Evolutionary conservation across 2,329 filamentous ascomycete species (phyloP), one percentile per base, ranked within the genome.

Genomic region (Xylariaceae sp.): DNA sequence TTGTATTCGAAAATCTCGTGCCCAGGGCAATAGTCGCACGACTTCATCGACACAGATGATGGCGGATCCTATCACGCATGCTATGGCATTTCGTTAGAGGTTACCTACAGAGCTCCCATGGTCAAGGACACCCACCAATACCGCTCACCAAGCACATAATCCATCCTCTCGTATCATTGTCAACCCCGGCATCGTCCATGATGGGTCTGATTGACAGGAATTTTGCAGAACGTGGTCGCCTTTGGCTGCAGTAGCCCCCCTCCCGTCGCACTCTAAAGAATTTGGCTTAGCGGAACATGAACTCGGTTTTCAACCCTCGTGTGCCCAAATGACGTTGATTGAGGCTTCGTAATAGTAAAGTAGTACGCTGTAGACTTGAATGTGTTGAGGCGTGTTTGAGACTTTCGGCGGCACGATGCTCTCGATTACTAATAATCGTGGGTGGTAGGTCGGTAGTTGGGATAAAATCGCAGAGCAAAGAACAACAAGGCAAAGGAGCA

Each of bases 141-240:
- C 92, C 86, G 70, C 92, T 96, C 74, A 93, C 91, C 63, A 92
- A 80, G 68, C 82, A 87, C 89, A 98, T 91, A 66, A 98, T 88
- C 93, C 93, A 98, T 68, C 95, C 93, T 62, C 92, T 86, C 61
- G 88, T 88, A 77, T 98, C 93, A 77, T 93, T 95, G 71, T 86
- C 82, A 62, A 89, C 69, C 37, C 67, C 73, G 48, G 64, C 66
- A 53, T 62, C 64, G 51, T 72, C 71, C 76, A 80, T 81, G 70
- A 67, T 69, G 64, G 60, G 64, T 45, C 23, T 37, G 23, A 52
- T 60, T 57, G 47, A 43, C 21, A 56, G 43, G 29, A 47, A 61
- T 49, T 54, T 52, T 53, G 59, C 55, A 58, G 52, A 51, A 57
- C 44, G 32, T 48, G 46, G 56, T 62, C 52, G 51, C 63, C 60